Conservation (phyloP, 2,329 filamentous ascomycete genomes). For the Rugonectria rugulosa region DNA sequence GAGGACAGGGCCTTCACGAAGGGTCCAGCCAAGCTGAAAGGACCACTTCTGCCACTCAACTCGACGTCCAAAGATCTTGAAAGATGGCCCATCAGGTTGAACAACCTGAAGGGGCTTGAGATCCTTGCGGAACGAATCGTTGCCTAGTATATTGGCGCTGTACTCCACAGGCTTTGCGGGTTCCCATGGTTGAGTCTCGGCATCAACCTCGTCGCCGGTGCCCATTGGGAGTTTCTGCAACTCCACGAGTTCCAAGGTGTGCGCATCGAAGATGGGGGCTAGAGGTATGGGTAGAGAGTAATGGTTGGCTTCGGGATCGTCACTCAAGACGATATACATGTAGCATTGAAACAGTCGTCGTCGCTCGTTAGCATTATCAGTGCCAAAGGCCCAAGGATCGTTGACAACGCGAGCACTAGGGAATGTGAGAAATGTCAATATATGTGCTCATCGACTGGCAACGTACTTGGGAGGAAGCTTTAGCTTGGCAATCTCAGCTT, state of each 20-base stretch:
- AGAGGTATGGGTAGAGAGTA: conserved; percentile 69
- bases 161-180: conserved; percentile 63
- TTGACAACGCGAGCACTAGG: conserved; percentile 13
- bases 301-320: conserved; percentile 56
- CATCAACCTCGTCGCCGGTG: conserved; percentile 61
- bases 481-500: conserved; percentile 25
- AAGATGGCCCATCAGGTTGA: conserved; percentile 70
- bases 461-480: conserved; percentile 24
- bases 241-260: conserved; percentile 53
- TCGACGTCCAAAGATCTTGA: conserved; percentile 40
- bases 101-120: conserved; percentile 68
- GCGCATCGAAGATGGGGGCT: conserved; percentile 53
- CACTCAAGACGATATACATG: conserved; percentile 24
- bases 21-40: conserved; percentile 68
- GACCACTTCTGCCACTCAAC: conserved; percentile 52
- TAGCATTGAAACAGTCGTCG: conserved; percentile 29
- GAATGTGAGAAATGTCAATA: too few relatives aligned
- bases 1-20: conserved; percentile 65
- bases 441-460: too few relatives aligned
- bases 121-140: conserved; percentile 46
- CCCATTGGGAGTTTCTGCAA: conserved; percentile 61
- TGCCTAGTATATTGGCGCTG: conserved; percentile 17
- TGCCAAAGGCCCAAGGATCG: conserved; percentile 22
- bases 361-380: conserved; percentile 10
- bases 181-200: conserved; percentile 56